phyloP scores from a whole-genome alignment of 441 rosid genomes.

The Cnidoscolus chayamansa region DNA sequence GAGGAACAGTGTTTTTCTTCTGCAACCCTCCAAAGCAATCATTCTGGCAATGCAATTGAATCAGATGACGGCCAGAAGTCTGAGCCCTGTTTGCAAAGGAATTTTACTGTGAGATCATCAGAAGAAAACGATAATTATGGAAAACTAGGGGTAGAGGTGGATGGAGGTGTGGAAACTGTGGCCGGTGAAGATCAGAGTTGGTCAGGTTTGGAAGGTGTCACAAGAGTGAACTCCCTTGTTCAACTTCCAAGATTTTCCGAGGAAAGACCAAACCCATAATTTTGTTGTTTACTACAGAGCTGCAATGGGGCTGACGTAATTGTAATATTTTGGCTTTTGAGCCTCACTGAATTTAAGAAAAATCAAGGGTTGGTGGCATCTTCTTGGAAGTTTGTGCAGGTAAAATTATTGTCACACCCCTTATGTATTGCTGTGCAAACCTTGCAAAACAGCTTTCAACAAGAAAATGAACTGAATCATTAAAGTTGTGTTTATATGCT shows the following conservation, averaged over 20 bases:
- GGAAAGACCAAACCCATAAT: conserved; percentile 52
- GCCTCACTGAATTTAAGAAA: conserved; percentile 20
- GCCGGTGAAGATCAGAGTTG: conserved; percentile 74
- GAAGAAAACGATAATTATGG: conserved; percentile 58
- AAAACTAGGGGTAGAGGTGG: conserved; percentile 34
- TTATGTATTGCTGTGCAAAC: conserved; percentile 21
- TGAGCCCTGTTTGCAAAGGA: conserved; percentile 84
- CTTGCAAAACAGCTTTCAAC: conserved; percentile 19
- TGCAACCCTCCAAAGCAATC: conserved; percentile 73
- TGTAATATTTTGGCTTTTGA: conserved; percentile 16
- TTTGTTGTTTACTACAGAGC: conserved; percentile 9
- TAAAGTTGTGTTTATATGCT: conserved; percentile 21
- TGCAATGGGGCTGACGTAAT: conserved; percentile 15
- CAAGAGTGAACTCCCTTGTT: conserved; percentile 93
- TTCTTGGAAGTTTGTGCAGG: conserved; percentile 20
- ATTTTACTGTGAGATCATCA: conserved; percentile 76
- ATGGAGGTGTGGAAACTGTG: conserved; percentile 34
- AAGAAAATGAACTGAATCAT: conserved; percentile 16
- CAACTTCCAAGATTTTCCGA: conserved; percentile 95
- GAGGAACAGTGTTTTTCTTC: conserved; percentile 87
- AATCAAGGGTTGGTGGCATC: conserved; percentile 15
- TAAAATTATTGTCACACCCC: conserved; percentile 20
- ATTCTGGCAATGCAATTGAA: conserved; percentile 68
- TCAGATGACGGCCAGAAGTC: conserved; percentile 80
- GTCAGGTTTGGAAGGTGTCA: conserved; percentile 93